Percentiles rank a stretch among this genome's conserved stretches.
These are phyloP conservation scores for Mortierella hygrophila DNA, from an alignment of 192 early-diverging fungal genomes.

Conservation along the genomic window DNA sequence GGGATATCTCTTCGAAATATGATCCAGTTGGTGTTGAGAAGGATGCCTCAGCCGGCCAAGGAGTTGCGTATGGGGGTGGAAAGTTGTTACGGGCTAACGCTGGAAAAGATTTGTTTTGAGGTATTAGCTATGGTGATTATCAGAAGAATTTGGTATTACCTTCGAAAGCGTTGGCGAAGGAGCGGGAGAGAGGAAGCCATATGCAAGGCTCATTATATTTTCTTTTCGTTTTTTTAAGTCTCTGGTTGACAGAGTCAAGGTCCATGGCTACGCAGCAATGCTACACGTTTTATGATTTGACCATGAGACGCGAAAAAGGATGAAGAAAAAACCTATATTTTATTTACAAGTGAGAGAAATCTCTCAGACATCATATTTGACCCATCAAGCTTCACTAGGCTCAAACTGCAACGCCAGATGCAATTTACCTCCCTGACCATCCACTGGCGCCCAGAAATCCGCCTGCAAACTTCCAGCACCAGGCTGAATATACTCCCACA, in stretches of 20 bases:
- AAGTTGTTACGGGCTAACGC: neutral
- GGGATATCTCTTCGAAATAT: neutral
- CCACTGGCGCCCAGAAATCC: slow-evolving; percentile 49
- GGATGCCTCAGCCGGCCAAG: neutral
- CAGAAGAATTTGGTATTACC: too few relatives aligned
- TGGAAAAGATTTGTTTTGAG: too few relatives aligned
- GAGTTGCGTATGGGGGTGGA: neutral
- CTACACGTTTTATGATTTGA: too few relatives aligned
- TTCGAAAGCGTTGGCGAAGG: too few relatives aligned
- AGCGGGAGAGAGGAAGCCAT: too few relatives aligned
- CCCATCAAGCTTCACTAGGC: slow-evolving; percentile 6
- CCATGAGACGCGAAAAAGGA: too few relatives aligned
- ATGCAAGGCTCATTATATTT: too few relatives aligned
- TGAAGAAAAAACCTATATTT: neutral
- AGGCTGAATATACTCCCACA: slow-evolving; percentile 58
- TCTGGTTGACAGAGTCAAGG: too few relatives aligned
- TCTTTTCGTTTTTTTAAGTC: too few relatives aligned
- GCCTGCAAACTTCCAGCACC: neutral
- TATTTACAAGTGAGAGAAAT: neutral
- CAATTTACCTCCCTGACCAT: slow-evolving; percentile 26
- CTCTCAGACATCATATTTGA: neutral
- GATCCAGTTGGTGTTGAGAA: neutral
- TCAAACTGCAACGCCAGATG: slow-evolving; percentile 45
- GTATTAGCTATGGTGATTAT: too few relatives aligned
- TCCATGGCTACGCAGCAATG: too few relatives aligned